A percentile compares a stretch with the other conserved stretches of the same genome.
phyloP scores from a whole-genome alignment of 106 monocot genomes.

The Posidonia australis region DNA sequence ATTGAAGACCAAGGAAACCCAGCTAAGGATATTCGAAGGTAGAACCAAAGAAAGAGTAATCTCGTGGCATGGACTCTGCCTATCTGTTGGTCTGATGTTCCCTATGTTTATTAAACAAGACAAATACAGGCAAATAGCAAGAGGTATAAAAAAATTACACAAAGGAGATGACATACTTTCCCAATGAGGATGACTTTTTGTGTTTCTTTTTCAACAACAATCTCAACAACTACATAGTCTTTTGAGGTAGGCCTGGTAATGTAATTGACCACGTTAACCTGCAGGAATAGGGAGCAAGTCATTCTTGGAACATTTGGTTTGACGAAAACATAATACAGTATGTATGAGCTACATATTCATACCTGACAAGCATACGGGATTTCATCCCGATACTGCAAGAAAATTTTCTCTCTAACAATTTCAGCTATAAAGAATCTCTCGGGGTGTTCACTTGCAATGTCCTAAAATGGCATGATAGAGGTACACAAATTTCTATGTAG shows the following conservation, averaged over 20 bases:
- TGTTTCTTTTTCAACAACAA: conserved; percentile 84
- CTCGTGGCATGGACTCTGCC: too few relatives aligned
- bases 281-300: background rate
- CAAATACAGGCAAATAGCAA: too few relatives aligned
- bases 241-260: conserved; percentile 78
- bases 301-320: background rate
- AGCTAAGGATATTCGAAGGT: too few relatives aligned
- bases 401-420: conserved; percentile 97
- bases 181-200: conserved; percentile 95
- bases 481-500: too few relatives aligned
- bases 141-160: too few relatives aligned
- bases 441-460: conserved; percentile 87
- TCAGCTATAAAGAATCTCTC: conserved; percentile 97
- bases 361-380: conserved; percentile 98
- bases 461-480: background rate
- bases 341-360: background rate
- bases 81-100: too few relatives aligned
- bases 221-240: conserved; percentile 88
- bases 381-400: conserved; percentile 89
- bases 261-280: conserved; percentile 89
- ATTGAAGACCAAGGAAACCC: too few relatives aligned
- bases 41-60: too few relatives aligned
- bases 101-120: too few relatives aligned
- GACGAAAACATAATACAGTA: background rate
- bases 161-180: conserved; percentile 38